Conservation (phyloP, 2,329 filamentous ascomycete genomes). For the Cytospora schulzeri region DNA sequence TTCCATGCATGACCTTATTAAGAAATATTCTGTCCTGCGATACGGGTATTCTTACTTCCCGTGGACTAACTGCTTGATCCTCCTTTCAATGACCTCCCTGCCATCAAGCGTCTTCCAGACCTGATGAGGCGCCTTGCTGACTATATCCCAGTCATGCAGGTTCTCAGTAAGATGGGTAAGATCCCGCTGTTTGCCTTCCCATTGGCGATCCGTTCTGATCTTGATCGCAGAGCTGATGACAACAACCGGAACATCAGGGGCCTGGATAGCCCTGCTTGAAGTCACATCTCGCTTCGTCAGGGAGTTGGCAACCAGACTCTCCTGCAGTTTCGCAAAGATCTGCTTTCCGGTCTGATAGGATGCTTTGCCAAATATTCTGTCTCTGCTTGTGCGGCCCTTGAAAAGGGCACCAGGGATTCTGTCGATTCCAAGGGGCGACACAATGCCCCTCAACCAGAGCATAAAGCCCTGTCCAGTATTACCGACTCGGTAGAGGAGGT, state of each 20-base stretch:
- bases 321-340: slow-evolving; percentile 90
- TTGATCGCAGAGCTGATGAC: slow-evolving; percentile 81
- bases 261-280: slow-evolving; percentile 78
- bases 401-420: slow-evolving; percentile 80
- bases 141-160: slow-evolving; percentile 81
- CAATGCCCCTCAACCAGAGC: slow-evolving; percentile 82
- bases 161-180: slow-evolving; percentile 79
- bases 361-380: slow-evolving; percentile 80
- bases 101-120: slow-evolving; percentile 81
- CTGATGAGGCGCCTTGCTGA: slow-evolving; percentile 80
- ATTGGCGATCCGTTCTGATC: slow-evolving; percentile 66
- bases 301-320: slow-evolving; percentile 83
- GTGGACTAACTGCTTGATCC: slow-evolving; percentile 68
- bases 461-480: slow-evolving; percentile 73
- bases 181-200: slow-evolving; percentile 85
- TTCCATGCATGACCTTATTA: background rate
- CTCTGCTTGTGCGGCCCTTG: slow-evolving; percentile 75
- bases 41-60: slow-evolving; percentile 23
- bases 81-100: slow-evolving; percentile 74
- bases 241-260: slow-evolving; percentile 71
- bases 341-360: slow-evolving; percentile 80
- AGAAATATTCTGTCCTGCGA: background rate
- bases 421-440: slow-evolving; percentile 85
- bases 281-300: slow-evolving; percentile 82
- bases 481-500: slow-evolving; percentile 71